Base-by-base conservation (phyloP, 345 rosid species). In the Hirschfeldia incana region DNA sequence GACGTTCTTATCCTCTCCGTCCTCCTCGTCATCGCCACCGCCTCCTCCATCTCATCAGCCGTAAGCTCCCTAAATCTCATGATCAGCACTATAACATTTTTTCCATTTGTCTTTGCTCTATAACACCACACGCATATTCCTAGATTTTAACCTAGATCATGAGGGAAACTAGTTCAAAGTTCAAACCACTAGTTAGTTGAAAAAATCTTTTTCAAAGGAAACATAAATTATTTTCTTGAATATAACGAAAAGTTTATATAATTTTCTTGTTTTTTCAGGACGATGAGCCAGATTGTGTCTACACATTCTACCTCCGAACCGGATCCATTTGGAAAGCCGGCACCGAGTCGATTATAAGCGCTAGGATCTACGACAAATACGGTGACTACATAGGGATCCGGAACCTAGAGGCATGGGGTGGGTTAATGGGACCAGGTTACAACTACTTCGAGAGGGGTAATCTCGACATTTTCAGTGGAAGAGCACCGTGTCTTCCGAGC, bases 401-500 rank as follows among this genome's bases (percentile, higher is more conserved):
- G 3, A 65, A 95, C 74, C 83, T 91, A 5, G 88, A 83, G 73
- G 81, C 87, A 0, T 93, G 98, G 98, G 99, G 96, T 1, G 99
- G 99, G 5, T 62, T 95, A n/a, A 91, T 95, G 98, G 90, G 81
- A 1, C 72, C 84, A 6, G 88, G 83, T 0, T 73, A 95, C 89
- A 83, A 87, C 81, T 91, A 93, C 83, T 95, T 73, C 85, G 99
- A 95, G 90, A 86, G 97, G 82, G 89, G 98, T 15, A 91, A 93
- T 83, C 73, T 95, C 33, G 98, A 95, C 83, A 85, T 95, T 68
- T 93, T 95, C 87, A 88, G 93, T 27, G 97, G 99, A 0, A 78
- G 83, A 65, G 93, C 86, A 3, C 83, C 83, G 1, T 95, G 97
- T 84, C 76, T 95, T 62, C 8, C 26, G 8, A 69, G 74, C 0